Conservation (phyloP, 2,329 filamentous ascomycete species). For the Emergomyces orientalis region DNA sequence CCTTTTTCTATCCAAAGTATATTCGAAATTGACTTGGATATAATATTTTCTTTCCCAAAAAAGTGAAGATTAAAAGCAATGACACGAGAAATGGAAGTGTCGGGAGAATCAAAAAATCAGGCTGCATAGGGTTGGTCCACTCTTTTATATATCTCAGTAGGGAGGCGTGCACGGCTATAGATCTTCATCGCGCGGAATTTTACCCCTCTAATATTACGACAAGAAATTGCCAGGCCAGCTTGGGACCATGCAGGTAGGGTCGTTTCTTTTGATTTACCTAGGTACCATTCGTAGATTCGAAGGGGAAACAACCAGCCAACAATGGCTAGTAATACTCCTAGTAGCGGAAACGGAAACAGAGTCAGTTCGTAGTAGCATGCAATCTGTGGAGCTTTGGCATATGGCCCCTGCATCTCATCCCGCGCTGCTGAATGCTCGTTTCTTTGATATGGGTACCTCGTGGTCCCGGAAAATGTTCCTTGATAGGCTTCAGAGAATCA, state of each 20-base stretch:
- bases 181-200: too few species aligned
- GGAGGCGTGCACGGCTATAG: too few species aligned
- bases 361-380: neutral
- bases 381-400: neutral
- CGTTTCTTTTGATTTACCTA: too few species aligned
- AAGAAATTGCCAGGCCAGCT: too few species aligned
- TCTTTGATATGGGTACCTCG: neutral
- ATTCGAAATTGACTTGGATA: neutral
- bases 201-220: neutral
- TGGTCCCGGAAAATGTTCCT: neutral
- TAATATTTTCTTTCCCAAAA: neutral
- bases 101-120: neutral
- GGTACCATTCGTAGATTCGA: too few species aligned
- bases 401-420: neutral
- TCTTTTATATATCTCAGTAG: too few species aligned
- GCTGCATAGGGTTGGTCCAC: neutral
- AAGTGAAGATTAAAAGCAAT: neutral
- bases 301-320: neutral
- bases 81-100: neutral
- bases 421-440: neutral
- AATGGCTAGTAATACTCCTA: neutral
- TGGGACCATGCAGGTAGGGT: neutral
- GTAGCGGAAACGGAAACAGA: neutral
- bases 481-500: neutral
- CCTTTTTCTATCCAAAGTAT: neutral